These are phyloP conservation scores for Cairneyella variabilis DNA, from an alignment of 495 filamentous ascomycete genomes.

Conservation along the genomic window DNA sequence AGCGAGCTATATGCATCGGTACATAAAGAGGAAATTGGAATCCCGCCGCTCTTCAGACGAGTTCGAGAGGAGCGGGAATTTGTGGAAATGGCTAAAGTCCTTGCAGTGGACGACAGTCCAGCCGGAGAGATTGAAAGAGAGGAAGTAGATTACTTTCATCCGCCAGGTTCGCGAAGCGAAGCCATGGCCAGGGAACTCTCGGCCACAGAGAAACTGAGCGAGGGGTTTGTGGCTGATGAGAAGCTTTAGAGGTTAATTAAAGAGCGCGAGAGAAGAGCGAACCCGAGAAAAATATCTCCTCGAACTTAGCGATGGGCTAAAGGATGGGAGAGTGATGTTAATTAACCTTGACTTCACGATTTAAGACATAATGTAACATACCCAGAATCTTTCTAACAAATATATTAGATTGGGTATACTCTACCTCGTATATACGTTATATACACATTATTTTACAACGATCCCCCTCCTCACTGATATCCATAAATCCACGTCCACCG, in stretches of 20 bases:
- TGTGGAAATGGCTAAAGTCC: slow-evolving; percentile 4
- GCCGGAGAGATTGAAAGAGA: slow-evolving; percentile 6
- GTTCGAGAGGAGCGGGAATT: neutral
- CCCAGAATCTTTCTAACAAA: too few relatives aligned
- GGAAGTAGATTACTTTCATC: slow-evolving; percentile 12
- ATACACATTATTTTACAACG: too few relatives aligned
- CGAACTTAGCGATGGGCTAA: too few relatives aligned
- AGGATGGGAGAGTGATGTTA: too few relatives aligned
- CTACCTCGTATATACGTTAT: too few relatives aligned
- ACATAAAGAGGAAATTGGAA: neutral
- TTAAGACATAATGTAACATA: too few relatives aligned
- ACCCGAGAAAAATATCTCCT: too few relatives aligned
- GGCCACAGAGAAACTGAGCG: neutral
- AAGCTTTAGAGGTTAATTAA: slow-evolving; percentile 4
- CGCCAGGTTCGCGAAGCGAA: neutral
- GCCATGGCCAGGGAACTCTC: slow-evolving; percentile 13
- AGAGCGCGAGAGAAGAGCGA: too few relatives aligned
- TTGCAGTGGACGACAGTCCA: slow-evolving; percentile 7
- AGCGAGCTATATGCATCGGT: slow-evolving; percentile 3
- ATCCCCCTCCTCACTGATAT: too few relatives aligned
- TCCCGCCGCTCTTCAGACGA: neutral
- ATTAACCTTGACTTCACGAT: too few relatives aligned
- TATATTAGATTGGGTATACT: too few relatives aligned
- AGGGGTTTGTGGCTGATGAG: slow-evolving; percentile 14
- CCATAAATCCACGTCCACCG: too few relatives aligned